Evolutionary conservation across 768 basidiomycete genomes (phyloP), one percentile per base, ranked within the genome.

Genomic region (Mycena pura): DNA sequence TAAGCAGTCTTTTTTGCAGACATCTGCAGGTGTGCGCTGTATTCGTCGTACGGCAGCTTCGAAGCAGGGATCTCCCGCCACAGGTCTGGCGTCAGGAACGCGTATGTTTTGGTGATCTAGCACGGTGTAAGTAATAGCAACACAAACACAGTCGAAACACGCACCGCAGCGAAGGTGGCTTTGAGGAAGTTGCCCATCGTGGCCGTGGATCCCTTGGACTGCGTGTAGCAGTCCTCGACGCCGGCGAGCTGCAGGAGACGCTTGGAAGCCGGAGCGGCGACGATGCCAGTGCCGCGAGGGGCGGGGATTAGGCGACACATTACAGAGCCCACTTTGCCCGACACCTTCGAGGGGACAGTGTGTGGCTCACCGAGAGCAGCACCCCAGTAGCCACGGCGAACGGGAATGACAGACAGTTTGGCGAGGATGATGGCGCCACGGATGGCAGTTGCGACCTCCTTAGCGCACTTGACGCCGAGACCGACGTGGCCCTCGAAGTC

Each of bases 121-220:
- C 64, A 24, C 21, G 39, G 15, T 45, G 38, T 45, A 19, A 45
- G 64, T 27, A 57, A 40, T 43, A 28, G 49, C 10, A 57, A 4
- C 43, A 13, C 53, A 21, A 36, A 34, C 44, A 8, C 11, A 41
- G 22, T 48, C 1, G 25, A 46, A 6, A 50, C 2, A 82, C 91
- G 50, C 76, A 95, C 92, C 34, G 93, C 92, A 73, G 86, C 91
- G 72, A 97, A 96, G 49, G 95, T 96, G 54, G 95, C 96, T 80
- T 98, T 97, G 81, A 97, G 88, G 87, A 99, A 96, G 82, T 96
- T 96, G 73, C 94, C 94, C 93, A 95, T 95, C 61, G 97, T 99
- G 25, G 96, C 95, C 44, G 97, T 99, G 68, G 93, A 96, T 73
- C 97, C 97, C 81, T 95, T 96, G 55, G 96, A 90, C 78, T 96